Evolutionary conservation across 164 flowering plant genomes (phyloP).

Genomic region (Vitis rupestris): DNA sequence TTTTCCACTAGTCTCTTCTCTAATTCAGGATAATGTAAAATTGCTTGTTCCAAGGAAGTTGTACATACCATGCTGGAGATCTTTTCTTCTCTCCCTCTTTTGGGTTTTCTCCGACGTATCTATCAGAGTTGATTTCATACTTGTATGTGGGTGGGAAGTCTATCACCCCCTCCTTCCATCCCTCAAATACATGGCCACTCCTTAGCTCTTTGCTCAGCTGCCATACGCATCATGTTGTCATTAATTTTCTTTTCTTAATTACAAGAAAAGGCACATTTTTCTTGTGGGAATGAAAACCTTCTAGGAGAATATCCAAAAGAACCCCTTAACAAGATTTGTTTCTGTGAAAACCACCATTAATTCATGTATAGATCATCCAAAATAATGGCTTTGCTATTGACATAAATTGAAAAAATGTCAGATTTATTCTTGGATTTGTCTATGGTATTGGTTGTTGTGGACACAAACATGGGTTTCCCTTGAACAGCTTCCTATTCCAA

Average conservation of each 20-base stretch:
- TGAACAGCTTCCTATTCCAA: neutral
- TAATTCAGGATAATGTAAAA: neutral
- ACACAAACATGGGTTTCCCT: neutral
- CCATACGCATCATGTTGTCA: constrained; percentile 14
- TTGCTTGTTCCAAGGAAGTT: constrained; percentile 1
- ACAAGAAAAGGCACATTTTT: neutral
- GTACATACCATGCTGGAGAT: constrained; percentile 94
- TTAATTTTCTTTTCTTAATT: neutral
- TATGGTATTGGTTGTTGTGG: neutral
- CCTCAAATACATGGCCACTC: constrained; percentile 82
- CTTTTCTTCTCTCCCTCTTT: constrained; percentile 96
- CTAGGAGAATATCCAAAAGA: too few relatives aligned
- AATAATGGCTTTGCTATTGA: neutral
- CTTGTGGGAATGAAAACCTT: too few relatives aligned
- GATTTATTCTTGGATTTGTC: too few relatives aligned
- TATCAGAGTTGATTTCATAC: constrained; percentile 74
- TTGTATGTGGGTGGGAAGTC: constrained; percentile 97
- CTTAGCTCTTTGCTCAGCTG: constrained; percentile 80
- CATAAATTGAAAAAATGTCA: too few relatives aligned
- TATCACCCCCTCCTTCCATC: constrained; percentile 93
- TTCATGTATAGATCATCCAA: neutral
- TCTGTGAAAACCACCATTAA: too few relatives aligned
- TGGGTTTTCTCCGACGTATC: constrained; percentile 75
- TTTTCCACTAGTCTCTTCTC: too few relatives aligned
- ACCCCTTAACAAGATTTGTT: too few relatives aligned